Evolutionary conservation across 306 rosid genomes (phyloP), one percentile per base, ranked within the genome.

Genomic region (Begonia fuchsioides): DNA sequence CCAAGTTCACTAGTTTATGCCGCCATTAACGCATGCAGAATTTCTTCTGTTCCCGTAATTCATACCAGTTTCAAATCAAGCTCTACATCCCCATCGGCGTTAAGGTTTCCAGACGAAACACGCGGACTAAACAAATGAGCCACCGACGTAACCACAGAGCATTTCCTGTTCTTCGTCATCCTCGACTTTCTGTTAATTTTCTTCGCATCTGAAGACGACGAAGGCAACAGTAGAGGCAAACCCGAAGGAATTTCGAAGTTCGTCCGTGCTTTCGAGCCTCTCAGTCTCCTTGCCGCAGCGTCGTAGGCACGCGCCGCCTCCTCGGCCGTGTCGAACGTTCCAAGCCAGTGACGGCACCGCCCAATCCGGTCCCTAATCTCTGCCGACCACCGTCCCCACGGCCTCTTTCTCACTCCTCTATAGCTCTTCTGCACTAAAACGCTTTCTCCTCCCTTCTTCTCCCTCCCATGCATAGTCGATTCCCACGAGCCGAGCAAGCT

Each of bases 371-470:
- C 96, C 0, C 96, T 76, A 41, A 86, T 86, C 78, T 86, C 96
- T 4, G 96, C 96, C 16, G 96, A 86, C 83, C 88, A 86, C 52
- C 96, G 66, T 2, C 96, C 96, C 96, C 96, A 86, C 1, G 96
- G 96, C 51, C 96, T 58, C 73, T 86, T 82, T 63, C 96, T 72
- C 38, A 86, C 96, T 39, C 96, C 96, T 43, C 96, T 68, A 60
- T 86, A 86, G 62, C 53, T 74, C 59, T 45, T 72, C 57, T 59
- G 63, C 63, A 50, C 74, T 26, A 73, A 15, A 16, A 49, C 19
- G 47, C 5, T 56, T 3, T 39, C 61, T 3, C 1, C 0, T 3
- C 3, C 38, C n/a, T 50, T 62, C 15, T 48, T 32, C 2, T 26
- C 19, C 2, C 10, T 43, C 9, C 6, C 40, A 12, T 35, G 13